Conservation (phyloP, 2,329 filamentous ascomycete genomes). For the Aspergillus caelatus region DNA sequence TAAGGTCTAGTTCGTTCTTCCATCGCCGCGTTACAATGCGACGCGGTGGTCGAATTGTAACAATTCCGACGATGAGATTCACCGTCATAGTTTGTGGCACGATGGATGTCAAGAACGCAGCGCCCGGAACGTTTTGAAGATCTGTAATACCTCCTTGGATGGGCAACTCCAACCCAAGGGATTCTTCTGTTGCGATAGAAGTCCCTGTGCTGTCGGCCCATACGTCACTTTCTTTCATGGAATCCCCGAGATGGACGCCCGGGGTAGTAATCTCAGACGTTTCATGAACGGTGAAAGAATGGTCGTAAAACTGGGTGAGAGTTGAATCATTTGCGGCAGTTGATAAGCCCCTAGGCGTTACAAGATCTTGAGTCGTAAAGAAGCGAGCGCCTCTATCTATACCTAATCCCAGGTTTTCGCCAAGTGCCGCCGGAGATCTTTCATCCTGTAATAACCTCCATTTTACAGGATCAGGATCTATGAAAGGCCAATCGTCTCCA, state of each 20-base stretch:
- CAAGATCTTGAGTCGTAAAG: conserved; percentile 34
- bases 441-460: conserved; percentile 34
- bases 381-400: conserved; percentile 27
- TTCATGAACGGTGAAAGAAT: conserved; percentile 73
- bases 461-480: conserved; percentile 24
- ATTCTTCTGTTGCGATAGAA: conserved; percentile 22
- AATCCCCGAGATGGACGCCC: conserved; percentile 21
- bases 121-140: conserved; percentile 70
- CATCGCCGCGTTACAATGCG: conserved; percentile 64
- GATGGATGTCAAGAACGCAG: conserved; percentile 66
- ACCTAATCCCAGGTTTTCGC: neutral
- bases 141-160: conserved; percentile 59
- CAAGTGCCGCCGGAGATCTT: conserved; percentile 11
- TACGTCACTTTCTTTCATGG: conserved; percentile 29
- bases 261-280: conserved; percentile 42
- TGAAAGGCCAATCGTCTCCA: conserved; percentile 9
- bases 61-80: conserved; percentile 78
- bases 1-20: conserved; percentile 61
- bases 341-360: conserved; percentile 14
- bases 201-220: conserved; percentile 23
- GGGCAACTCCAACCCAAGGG: conserved; percentile 23
- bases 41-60: conserved; percentile 69
- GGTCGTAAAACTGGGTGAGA: conserved; percentile 72
- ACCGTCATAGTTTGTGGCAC: conserved; percentile 79
- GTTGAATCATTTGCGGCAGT: conserved; percentile 34